phyloP scores from a whole-genome alignment of 73 alveolate species.

The Paramecium sonneborni region DNA sequence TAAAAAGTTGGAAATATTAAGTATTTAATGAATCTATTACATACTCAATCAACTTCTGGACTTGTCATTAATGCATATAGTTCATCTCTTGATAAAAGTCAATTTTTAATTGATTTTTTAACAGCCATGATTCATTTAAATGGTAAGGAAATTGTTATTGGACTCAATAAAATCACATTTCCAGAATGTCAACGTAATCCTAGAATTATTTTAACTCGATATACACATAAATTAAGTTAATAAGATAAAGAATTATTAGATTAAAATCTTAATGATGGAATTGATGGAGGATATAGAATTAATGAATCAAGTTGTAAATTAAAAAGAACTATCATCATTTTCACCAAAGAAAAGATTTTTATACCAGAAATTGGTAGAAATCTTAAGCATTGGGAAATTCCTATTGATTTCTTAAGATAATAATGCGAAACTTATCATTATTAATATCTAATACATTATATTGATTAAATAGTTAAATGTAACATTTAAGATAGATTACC shows the following conservation, averaged over 20 bases:
- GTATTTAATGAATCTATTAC: not conserved
- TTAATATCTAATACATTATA: constrained; percentile 20
- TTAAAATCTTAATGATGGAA: not conserved
- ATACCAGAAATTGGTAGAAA: not conserved
- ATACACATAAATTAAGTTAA: not conserved
- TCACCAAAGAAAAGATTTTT: not conserved
- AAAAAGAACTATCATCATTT: not conserved
- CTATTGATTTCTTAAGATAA: not conserved
- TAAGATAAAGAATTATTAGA: not conserved
- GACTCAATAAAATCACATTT: constrained; percentile 24
- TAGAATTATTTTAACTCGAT: not conserved
- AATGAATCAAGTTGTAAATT: not conserved
- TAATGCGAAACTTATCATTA: not conserved
- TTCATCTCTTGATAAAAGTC: not conserved
- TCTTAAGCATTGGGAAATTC: constrained; percentile 38
- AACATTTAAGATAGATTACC: not conserved
- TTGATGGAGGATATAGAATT: not conserved
- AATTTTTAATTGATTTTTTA: not conserved
- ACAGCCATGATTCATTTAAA: not conserved
- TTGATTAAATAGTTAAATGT: not conserved
- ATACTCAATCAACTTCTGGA: not conserved
- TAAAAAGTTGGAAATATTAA: not conserved
- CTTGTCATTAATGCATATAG: constrained; percentile 19
- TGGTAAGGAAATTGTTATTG: not conserved
- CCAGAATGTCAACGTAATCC: not conserved